Evolutionary conservation across 805 yeast species (phyloP).

Genomic region (Schizosaccharomyces pombe): DNA sequence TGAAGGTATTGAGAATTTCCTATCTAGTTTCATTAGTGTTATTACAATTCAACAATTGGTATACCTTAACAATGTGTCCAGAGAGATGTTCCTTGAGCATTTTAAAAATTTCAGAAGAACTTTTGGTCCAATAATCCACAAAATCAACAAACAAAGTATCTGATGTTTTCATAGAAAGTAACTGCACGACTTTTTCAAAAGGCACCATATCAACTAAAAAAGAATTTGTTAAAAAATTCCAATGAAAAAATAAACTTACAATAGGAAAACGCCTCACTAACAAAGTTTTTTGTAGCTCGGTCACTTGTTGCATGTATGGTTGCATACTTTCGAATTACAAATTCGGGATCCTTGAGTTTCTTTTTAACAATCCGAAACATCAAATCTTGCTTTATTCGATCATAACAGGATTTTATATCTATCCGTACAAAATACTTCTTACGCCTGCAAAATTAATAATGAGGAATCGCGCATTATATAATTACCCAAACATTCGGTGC

Average conservation of each 20-base stretch:
- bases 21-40: too few species aligned
- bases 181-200: slow-evolving; percentile 3
- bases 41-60: too few species aligned
- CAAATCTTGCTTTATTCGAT: slow-evolving; percentile 23
- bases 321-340: slow-evolving; percentile 7
- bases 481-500: neutral
- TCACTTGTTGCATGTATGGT: slow-evolving; percentile 2
- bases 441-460: neutral
- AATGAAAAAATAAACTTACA: neutral
- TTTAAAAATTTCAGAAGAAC: slow-evolving; percentile 24
- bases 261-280: neutral
- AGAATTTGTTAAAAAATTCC: neutral
- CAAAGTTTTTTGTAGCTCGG: neutral
- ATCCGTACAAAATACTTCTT: slow-evolving; percentile 31
- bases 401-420: slow-evolving; percentile 60
- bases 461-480: neutral
- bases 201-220: neutral
- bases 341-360: slow-evolving; percentile 7
- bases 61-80: slow-evolving; percentile 18
- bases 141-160: slow-evolving; percentile 13
- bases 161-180: neutral
- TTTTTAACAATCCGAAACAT: slow-evolving; percentile 7
- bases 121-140: slow-evolving; percentile 16
- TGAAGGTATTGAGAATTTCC: slow-evolving; percentile 23
- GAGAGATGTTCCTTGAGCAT: slow-evolving; percentile 30